phyloP scores from a whole-genome alignment of 1,284 basidiomycete species.

The Apiotrichum gracile region DNA sequence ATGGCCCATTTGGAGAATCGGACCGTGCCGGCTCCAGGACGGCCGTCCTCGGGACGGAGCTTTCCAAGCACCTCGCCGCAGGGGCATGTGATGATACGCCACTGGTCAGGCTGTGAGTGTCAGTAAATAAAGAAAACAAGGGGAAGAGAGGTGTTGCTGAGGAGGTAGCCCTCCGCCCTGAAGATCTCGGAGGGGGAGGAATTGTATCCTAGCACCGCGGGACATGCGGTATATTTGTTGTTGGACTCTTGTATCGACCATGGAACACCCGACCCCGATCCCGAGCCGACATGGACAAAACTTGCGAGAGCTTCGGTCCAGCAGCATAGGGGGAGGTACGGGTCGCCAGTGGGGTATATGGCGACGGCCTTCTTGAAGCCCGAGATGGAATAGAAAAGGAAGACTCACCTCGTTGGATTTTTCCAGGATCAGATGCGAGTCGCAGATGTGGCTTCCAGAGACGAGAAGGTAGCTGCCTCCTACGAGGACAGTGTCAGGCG shows the following conservation, averaged over 20 bases:
- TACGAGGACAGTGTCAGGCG: conserved; percentile 62
- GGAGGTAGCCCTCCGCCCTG: conserved; percentile 77
- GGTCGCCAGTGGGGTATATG: conserved; percentile 60
- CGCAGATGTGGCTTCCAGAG: conserved; percentile 56
- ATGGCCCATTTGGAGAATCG: conserved; percentile 74
- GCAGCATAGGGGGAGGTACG: conserved; percentile 14
- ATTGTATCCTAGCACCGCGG: conserved; percentile 56
- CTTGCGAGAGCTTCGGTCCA: conserved; percentile 36
- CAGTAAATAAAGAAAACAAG: conserved; percentile 15
- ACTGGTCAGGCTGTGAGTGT: conserved; percentile 52
- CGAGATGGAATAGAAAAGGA: conserved; percentile 34
- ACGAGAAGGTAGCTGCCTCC: conserved; percentile 81
- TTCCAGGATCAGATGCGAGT: conserved; percentile 54
- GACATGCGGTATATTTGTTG: conserved; percentile 49
- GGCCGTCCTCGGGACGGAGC: conserved; percentile 47
- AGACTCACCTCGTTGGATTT: conserved; percentile 56
- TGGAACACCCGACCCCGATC: conserved; percentile 36
- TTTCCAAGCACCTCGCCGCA: conserved; percentile 72
- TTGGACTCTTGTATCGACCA: conserved; percentile 90
- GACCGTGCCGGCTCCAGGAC: conserved; percentile 44
- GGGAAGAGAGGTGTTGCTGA: conserved; percentile 56
- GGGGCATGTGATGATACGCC: conserved; percentile 62
- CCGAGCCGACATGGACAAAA: conserved; percentile 10
- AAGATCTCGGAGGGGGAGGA: conserved; percentile 55
- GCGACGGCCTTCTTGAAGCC: conserved; percentile 83